A percentile compares a stretch with the other conserved stretches of the same genome.
phyloP scores from a whole-genome alignment of 139 green algal species.

The Chlorella sorokiniana region DNA sequence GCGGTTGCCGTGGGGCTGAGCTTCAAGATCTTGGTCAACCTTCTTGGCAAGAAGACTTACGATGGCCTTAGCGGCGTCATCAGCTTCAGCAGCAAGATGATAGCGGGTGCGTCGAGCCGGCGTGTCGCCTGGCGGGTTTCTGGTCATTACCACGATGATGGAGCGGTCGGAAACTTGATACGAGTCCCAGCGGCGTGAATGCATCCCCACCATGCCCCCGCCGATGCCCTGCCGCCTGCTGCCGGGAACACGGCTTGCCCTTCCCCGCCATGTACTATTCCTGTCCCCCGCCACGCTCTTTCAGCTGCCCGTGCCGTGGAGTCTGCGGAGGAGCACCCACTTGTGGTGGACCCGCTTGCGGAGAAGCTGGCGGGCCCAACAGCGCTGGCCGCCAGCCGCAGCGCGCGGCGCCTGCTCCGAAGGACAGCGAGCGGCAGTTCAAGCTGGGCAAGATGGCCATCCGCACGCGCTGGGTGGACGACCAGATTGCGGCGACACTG shows the following conservation, averaged over 20 bases:
- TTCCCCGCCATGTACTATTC: neutral
- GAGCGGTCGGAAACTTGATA: too few species aligned
- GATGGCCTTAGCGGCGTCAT: neutral
- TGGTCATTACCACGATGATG: too few species aligned
- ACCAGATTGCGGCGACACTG: slow-evolving; percentile 34
- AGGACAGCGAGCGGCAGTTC: slow-evolving; percentile 3
- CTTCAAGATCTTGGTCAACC: neutral
- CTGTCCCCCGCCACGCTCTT: neutral
- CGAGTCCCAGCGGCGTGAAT: too few species aligned
- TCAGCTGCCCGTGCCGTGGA: slow-evolving; percentile 44
- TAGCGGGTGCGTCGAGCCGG: neutral
- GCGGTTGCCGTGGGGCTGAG: neutral
- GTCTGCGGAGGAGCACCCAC: slow-evolving; percentile 12
- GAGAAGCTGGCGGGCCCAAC: slow-evolving; percentile 16
- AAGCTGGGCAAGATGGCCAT: slow-evolving; percentile 38
- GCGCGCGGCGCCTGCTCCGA: neutral
- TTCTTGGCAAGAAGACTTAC: neutral
- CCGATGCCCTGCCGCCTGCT: too few species aligned
- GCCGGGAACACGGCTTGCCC: too few species aligned
- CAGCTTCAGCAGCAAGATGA: slow-evolving; percentile 5
- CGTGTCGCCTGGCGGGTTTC: neutral
- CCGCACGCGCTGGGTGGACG: slow-evolving; percentile 46
- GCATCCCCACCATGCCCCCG: too few species aligned
- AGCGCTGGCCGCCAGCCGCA: slow-evolving; percentile 5
- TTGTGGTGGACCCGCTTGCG: slow-evolving; percentile 40